A percentile compares a stretch with the other conserved stretches of the same genome.
Conservation (phyloP, 78 protist genomes). For the Dictyostelium firmibasis region DNA sequence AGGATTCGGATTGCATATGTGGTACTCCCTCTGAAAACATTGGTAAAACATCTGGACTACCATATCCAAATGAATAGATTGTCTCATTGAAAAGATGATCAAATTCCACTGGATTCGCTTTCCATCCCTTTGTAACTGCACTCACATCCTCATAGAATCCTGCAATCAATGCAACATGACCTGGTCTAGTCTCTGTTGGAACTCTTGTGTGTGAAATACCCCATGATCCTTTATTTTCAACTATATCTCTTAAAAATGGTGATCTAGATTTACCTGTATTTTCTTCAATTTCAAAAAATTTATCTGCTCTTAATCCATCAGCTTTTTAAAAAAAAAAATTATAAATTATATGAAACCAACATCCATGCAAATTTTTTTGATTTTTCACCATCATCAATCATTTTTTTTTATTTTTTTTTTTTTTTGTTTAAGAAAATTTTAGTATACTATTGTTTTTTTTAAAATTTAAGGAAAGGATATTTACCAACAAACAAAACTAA, state of each 20-base stretch:
- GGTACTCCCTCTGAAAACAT: constrained; percentile 81
- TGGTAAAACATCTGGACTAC: constrained; percentile 90
- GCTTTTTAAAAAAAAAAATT: neutral
- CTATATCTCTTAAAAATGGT: constrained; percentile 77
- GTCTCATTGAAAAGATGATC: constrained; percentile 90
- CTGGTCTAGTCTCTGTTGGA: constrained; percentile 96
- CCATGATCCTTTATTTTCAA: constrained; percentile 68
- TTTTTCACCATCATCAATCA: too few species aligned
- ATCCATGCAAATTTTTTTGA: too few species aligned
- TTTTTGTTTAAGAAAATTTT: neutral
- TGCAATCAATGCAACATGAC: constrained; percentile 94
- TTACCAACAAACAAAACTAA: constrained; percentile 88
- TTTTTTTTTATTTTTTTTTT: too few species aligned
- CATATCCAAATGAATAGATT: constrained; percentile 81
- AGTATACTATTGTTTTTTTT: too few species aligned
- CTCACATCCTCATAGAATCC: constrained; percentile 95
- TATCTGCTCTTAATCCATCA: constrained; percentile 93
- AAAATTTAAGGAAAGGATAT: neutral
- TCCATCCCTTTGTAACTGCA: constrained; percentile 95
- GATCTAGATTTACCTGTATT: constrained; percentile 23
- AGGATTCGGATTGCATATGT: constrained; percentile 46
- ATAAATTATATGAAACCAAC: too few species aligned
- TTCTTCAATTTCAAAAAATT: constrained; percentile 68
- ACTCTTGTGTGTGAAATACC: constrained; percentile 94
- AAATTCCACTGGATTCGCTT: constrained; percentile 90